A percentile compares a stretch with the other conserved stretches of the same genome.
These are phyloP conservation scores for Malbranchea zuffiana DNA, from an alignment of 2,329 filamentous ascomycete genomes.

Conservation along the genomic window DNA sequence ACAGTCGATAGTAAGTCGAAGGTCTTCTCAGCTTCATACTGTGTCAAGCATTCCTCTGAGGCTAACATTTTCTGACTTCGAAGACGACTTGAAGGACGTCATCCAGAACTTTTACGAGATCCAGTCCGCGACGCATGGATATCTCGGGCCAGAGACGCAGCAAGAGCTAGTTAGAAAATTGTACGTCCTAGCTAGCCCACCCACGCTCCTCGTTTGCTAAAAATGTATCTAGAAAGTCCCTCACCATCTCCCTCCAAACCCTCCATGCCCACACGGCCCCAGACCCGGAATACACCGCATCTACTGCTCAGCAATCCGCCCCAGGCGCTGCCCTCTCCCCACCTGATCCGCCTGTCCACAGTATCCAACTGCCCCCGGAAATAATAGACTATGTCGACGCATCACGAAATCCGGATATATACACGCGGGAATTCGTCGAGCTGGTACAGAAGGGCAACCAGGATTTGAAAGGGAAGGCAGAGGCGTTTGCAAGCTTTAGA, in stretches of 20 bases:
- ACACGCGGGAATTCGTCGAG: conserved; percentile 56
- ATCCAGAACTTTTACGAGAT: conserved; percentile 54
- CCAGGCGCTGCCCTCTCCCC: conserved; percentile 11
- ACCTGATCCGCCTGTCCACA: conserved; percentile 36
- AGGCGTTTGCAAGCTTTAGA: conserved; percentile 49
- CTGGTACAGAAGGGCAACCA: conserved; percentile 52
- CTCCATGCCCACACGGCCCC: conserved; percentile 35
- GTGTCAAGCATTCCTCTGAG: conserved; percentile 6
- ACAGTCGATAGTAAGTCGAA: conserved; percentile 28
- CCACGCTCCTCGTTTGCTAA: neutral
- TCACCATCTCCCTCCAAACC: conserved; percentile 45
- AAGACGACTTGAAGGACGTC: conserved; percentile 48
- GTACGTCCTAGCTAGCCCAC: conserved; percentile 26
- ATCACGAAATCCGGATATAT: conserved; percentile 55
- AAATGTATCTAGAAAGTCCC: conserved; percentile 16
- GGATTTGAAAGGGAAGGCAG: conserved; percentile 49
- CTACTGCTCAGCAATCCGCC: conserved; percentile 6
- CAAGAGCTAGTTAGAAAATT: conserved; percentile 49
- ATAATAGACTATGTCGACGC: conserved; percentile 53
- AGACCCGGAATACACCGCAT: conserved; percentile 16
- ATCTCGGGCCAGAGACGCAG: conserved; percentile 47
- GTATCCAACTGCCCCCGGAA: conserved; percentile 48
- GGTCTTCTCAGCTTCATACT: neutral
- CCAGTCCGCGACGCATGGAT: conserved; percentile 48
- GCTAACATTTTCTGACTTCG: conserved; percentile 13